phyloP scores from a whole-genome alignment of 805 yeast genomes.

The Candida insectorum region DNA sequence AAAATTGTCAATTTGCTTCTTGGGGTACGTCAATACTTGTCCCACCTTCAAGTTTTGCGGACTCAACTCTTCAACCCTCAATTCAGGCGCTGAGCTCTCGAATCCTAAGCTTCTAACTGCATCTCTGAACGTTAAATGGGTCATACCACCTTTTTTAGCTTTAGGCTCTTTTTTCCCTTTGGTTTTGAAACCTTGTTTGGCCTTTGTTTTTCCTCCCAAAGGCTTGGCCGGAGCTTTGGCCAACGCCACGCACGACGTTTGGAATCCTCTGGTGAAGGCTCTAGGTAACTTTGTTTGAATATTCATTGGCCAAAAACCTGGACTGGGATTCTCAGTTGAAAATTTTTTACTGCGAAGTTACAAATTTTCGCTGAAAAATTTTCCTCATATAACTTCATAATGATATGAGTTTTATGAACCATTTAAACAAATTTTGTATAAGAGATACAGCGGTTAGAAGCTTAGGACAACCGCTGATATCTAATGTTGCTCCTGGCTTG shows the following conservation, averaged over 20 bases:
- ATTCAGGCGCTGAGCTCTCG: constrained; percentile 26
- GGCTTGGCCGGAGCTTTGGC: constrained; percentile 16
- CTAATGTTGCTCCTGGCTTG: no score
- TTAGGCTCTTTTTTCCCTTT: constrained; percentile 10
- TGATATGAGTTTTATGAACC: no score
- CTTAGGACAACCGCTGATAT: no score
- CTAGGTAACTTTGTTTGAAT: no score
- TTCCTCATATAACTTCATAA: no score
- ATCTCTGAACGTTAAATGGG: constrained; percentile 35
- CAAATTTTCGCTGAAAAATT: no score
- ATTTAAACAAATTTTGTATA: no score
- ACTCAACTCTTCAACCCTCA: constrained; percentile 15
- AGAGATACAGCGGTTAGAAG: no score
- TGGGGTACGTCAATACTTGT: constrained; percentile 33
- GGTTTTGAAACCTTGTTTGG: constrained; percentile 19
- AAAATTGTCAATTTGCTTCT: constrained; percentile 40
- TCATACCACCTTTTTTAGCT: constrained; percentile 35
- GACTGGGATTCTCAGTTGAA: no score
- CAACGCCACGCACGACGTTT: constrained; percentile 8
- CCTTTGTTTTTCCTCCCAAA: constrained; percentile 23
- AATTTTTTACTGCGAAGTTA: no score
- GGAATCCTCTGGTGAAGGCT: constrained; percentile 12
- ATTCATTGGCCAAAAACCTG: no score
- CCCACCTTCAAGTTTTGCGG: constrained; percentile 5
- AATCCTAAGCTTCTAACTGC: constrained; percentile 33